Evolutionary conservation across 2,329 filamentous ascomycete genomes (phyloP), one percentile per base, ranked within the genome.

Genomic region (Cercospora sp.): DNA sequence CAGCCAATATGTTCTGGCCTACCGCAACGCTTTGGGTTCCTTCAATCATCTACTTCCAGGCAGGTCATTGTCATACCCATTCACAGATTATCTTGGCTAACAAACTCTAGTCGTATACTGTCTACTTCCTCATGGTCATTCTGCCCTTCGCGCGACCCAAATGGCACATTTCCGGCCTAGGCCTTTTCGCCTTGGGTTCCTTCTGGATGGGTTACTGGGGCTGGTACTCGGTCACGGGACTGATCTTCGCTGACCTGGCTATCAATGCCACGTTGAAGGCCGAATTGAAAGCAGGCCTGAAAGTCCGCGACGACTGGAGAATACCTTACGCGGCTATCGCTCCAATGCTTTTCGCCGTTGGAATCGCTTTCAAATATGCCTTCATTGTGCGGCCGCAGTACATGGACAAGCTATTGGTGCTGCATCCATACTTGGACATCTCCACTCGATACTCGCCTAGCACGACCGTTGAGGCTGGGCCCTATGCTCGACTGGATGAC

Each of bases 121-220:
- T 83, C 8, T 84, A 83, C 71, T 82, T 83, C 75, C 77, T 81
- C 4, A 83, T 83, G 81, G 73, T 83, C 65, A 82, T 82, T 63
- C 76, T 83, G 9, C 83, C 81, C 3, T 81, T 78, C 72, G 82
- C 81, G 1, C 77, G 81, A 12, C 67, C 73, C 13, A 76, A 76
- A 1, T 83, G 81, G 81, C 80, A 81, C 45, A 72, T 81, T 3
- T 78, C 80, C 66, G 71, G 69, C 3, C 53, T 77, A 4, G 55
- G 65, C 1, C 58, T 77, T 5, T 77, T 77, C 60, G 74, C 69
- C 2, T n/a, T 74, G 9, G 75, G 75, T 5, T 74, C 72, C 0
- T 77, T 76, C 67, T 77, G 75, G 75, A 75, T 75, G 70, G 66
- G 65, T 13, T 72, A 72, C 8, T 77, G 75, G 75, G 75, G 75